Evolutionary conservation across 257 asterid species (phyloP).

Genomic region (Solanum tarijense): DNA sequence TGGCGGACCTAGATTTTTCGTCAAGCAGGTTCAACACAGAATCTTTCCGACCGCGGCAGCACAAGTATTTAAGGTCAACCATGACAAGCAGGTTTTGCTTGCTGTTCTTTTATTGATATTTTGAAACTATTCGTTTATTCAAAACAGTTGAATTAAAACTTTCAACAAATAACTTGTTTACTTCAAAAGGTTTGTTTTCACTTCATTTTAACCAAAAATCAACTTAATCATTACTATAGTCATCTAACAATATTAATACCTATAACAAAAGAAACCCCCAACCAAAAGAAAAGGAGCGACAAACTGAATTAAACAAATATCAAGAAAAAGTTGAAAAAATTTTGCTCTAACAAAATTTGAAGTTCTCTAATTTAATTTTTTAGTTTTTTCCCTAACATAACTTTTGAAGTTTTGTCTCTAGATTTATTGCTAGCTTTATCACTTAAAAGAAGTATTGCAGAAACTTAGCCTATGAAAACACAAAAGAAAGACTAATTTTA

Average conservation of each 20-base stretch:
- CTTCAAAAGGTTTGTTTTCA: neutral
- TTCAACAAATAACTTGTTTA: neutral
- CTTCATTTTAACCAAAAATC: neutral
- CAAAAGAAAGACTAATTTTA: neutral
- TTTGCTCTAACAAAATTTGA: neutral
- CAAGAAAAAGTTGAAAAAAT: neutral
- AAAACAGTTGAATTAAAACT: neutral
- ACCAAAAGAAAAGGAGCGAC: neutral
- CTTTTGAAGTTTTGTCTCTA: neutral
- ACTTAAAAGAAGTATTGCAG: neutral
- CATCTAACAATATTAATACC: neutral
- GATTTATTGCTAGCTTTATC: neutral
- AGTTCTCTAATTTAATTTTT: neutral
- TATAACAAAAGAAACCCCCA: neutral
- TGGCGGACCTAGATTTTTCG: neutral
- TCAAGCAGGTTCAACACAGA: neutral
- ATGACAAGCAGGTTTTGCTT: neutral
- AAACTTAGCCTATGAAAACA: neutral
- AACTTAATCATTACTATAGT: neutral
- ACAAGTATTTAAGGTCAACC: neutral
- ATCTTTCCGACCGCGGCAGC: neutral
- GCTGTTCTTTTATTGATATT: neutral
- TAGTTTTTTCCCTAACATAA: neutral
- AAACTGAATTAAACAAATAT: neutral
- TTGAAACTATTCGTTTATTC: neutral